Base-by-base conservation (phyloP, 805 yeast genomes). In the Metschnikowia similis region DNA sequence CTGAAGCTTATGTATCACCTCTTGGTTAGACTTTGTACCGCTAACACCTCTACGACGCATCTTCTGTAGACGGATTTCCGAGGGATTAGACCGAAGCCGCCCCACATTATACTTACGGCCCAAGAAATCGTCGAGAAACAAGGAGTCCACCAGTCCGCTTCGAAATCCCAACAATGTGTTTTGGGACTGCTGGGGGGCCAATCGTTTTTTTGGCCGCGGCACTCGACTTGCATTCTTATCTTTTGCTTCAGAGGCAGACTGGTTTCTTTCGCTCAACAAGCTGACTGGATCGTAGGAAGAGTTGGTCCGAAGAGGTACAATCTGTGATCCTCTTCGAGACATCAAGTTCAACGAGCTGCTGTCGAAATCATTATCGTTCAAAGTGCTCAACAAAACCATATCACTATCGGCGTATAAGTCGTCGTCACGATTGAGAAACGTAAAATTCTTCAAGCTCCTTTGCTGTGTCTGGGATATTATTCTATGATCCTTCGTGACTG, bases 91-190 rank as follows among this genome's bases (percentile, higher is more conserved):
- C 42, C 48, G 28, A 8, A 38, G 37, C 11, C 49, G 38, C 13
- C 46, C 48, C 41, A 46, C 37, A 6, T 69, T 70, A 47, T 63
- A 67, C 45, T 61, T 63, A 43, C 60, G 62, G 31, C 65, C 60
- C 27, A 69, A 52, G 17, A 66, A 53, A 42, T 69, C 73, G 46
- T 70, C 74, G 39, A 69, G 64, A 43, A 69, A 67, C 34, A 68
- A 51, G 26, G 72, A 67, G 50, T 71, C 76, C 36, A 71, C 68
- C 47, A 73, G 71, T 39, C 72, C 74, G 35, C 71, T 68, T 35
- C 69, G 61, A 45, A 68, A 62, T 44, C 67, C 68, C 3, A 66
- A 66, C 35, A 71, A 51, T 1, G 75, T 70, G 29, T 65, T 60
- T 11, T 67, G 65, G 6, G 74, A 69, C 42, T 63, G 63, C 26